Conservation (phyloP, 2,329 filamentous ascomycete genomes). For the Celoporthe dispersa region DNA sequence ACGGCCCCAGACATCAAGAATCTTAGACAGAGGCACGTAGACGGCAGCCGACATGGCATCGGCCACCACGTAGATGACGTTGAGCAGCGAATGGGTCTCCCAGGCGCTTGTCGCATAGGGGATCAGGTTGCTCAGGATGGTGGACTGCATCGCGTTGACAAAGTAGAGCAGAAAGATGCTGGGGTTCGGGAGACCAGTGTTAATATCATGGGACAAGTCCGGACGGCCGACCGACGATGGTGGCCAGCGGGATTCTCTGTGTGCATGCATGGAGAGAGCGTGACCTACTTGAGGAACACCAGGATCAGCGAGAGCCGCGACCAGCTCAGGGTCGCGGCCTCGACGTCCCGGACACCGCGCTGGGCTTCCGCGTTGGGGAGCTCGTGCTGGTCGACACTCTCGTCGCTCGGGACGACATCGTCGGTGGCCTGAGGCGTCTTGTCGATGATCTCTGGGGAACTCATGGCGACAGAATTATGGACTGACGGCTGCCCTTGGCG, state of each 20-base stretch:
- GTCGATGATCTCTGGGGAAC: background rate
- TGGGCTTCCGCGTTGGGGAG: slow-evolving; percentile 29
- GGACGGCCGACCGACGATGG: background rate
- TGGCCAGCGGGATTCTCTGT: no score
- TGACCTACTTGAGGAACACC: slow-evolving; percentile 40
- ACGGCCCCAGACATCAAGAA: slow-evolving; percentile 54
- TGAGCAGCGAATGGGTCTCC: slow-evolving; percentile 56
- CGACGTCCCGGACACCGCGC: slow-evolving; percentile 33
- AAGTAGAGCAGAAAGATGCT: slow-evolving; percentile 57
- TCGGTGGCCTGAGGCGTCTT: slow-evolving; percentile 25
- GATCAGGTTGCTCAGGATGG: slow-evolving; percentile 46
- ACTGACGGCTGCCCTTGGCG: background rate
- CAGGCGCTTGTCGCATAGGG: slow-evolving; percentile 57
- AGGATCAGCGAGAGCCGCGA: slow-evolving; percentile 30
- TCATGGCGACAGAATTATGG: slow-evolving; percentile 4
- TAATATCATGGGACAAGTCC: background rate
- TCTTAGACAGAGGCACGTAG: slow-evolving; percentile 55
- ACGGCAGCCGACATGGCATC: slow-evolving; percentile 60
- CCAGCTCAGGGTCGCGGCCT: slow-evolving; percentile 35
- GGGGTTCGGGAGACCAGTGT: background rate
- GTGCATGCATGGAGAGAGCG: no score
- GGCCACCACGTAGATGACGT: slow-evolving; percentile 58
- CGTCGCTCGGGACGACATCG: slow-evolving; percentile 10
- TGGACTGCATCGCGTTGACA: slow-evolving; percentile 52
- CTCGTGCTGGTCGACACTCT: background rate